A percentile compares a stretch with the other conserved stretches of the same genome.
phyloP scores from a whole-genome alignment of 1,139 yeast genomes.

The Yamadazyma dendronema region DNA sequence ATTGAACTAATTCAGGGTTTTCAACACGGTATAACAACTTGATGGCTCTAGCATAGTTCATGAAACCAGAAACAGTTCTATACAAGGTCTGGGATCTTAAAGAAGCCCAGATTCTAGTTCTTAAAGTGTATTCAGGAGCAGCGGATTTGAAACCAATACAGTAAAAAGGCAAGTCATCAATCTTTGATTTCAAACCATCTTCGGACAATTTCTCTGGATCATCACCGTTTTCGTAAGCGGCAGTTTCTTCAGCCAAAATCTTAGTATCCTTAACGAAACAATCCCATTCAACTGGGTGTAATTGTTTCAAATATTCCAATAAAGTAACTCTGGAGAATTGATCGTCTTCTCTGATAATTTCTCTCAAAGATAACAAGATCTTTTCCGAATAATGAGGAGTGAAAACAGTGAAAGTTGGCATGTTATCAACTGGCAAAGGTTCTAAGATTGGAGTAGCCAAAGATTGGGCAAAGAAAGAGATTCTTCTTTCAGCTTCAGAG shows the following conservation, averaged over 20 bases:
- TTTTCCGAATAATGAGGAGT: conserved; percentile 98
- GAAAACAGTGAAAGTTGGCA: conserved; percentile 98
- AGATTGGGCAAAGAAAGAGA: conserved; percentile 97
- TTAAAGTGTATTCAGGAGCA: conserved; percentile 96
- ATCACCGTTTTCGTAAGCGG: conserved; percentile 74
- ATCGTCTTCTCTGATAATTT: conserved; percentile 97
- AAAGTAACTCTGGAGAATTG: conserved; percentile 96
- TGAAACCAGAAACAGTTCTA: conserved; percentile 98
- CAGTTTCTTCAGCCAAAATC: conserved; percentile 96
- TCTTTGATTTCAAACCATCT: conserved; percentile 80
- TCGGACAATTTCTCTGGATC: conserved; percentile 53
- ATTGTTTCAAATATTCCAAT: conserved; percentile 93
- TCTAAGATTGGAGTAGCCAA: conserved; percentile 98
- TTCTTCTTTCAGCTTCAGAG: conserved; percentile 99
- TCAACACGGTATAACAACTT: conserved; percentile 96
- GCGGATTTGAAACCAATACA: conserved; percentile 99
- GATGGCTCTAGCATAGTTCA: conserved; percentile 98
- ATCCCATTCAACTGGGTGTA: conserved; percentile 99
- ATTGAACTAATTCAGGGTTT: conserved; percentile 97
- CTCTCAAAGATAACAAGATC: conserved; percentile 90
- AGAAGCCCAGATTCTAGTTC: conserved; percentile 99
- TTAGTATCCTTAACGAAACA: conserved; percentile 98
- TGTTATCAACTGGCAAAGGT: conserved; percentile 97
- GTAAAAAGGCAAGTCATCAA: conserved; percentile 97
- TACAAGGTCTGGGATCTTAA: conserved; percentile 96